Evolutionary conservation across 2,329 filamentous ascomycete genomes (phyloP).

Genomic region (Sporothrix pallida): DNA sequence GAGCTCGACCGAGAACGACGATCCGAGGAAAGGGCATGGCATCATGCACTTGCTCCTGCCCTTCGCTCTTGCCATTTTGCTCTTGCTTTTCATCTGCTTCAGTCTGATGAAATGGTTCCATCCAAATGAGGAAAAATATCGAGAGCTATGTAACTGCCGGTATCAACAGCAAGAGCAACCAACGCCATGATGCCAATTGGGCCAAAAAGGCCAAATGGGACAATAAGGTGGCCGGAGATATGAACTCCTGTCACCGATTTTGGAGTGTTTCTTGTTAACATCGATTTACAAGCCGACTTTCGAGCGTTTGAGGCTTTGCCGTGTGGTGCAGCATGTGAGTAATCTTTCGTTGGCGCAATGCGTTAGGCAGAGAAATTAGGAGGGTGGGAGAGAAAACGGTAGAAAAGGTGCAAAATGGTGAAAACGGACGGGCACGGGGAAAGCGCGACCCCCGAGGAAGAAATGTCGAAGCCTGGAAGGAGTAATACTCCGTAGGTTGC

Average conservation of each 20-base stretch:
- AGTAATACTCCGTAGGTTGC: not conserved
- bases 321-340: slow-evolving; percentile 7
- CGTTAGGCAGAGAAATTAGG: slow-evolving; percentile 24
- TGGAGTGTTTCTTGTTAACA: not conserved
- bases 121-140: slow-evolving; percentile 11
- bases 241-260: slow-evolving; percentile 7
- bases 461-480: slow-evolving; percentile 15
- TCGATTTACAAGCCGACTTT: slow-evolving; percentile 6
- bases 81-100: not conserved
- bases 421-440: slow-evolving; percentile 6
- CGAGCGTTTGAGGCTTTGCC: not conserved
- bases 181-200: no score
- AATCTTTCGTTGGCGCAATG: slow-evolving; percentile 20
- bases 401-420: not conserved
- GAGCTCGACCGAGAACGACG: not conserved
- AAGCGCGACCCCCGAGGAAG: not conserved
- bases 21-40: not conserved
- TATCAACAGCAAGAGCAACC: no score
- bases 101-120: not conserved
- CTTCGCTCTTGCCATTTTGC: no score
- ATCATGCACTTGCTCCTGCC: no score
- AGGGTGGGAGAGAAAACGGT: not conserved
- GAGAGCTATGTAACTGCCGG: not conserved
- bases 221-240: slow-evolving; percentile 1
- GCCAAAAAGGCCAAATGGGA: not conserved